Conservation (phyloP, 257 asterid genomes). For the Handroanthus guayacan region DNA sequence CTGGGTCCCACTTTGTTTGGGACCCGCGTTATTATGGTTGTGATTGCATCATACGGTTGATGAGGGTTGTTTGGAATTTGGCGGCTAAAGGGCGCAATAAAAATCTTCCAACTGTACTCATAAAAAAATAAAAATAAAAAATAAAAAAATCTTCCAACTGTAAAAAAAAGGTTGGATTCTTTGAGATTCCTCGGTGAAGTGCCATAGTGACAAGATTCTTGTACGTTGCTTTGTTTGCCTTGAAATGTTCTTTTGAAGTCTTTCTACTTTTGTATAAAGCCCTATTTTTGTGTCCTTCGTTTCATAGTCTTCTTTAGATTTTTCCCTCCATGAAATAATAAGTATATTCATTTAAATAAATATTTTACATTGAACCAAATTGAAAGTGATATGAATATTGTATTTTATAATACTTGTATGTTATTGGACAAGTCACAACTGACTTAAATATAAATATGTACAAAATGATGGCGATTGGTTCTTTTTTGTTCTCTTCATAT, state of each 20-base stretch:
- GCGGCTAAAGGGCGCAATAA: conserved; percentile 39
- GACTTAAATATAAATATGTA: too few relatives aligned
- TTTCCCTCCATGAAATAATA: not conserved
- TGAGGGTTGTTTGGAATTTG: conserved; percentile 39
- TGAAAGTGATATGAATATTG: too few relatives aligned
- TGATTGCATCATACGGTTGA: not conserved
- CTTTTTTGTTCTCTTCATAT: not conserved
- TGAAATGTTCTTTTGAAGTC: not conserved
- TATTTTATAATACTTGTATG: too few relatives aligned
- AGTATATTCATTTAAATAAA: not conserved
- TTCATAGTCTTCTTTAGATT: conserved; percentile 2
- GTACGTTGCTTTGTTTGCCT: not conserved
- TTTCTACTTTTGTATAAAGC: conserved; percentile 24
- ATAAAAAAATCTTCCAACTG: not conserved
- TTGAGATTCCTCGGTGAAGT: conserved; percentile 27
- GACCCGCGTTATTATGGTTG: conserved; percentile 10
- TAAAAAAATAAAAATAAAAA: not conserved
- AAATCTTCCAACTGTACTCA: conserved; percentile 19
- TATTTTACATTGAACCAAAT: too few relatives aligned
- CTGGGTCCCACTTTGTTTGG: conserved; percentile 51
- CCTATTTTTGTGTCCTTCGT: conserved; percentile 4
- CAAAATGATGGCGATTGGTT: too few relatives aligned
- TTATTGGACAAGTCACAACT: too few relatives aligned
- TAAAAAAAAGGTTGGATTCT: conserved; percentile 33
- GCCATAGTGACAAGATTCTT: conserved; percentile 20